Conservation (phyloP, 2,329 filamentous ascomycete genomes). For the Dothidotthia symphoricarpi region DNA sequence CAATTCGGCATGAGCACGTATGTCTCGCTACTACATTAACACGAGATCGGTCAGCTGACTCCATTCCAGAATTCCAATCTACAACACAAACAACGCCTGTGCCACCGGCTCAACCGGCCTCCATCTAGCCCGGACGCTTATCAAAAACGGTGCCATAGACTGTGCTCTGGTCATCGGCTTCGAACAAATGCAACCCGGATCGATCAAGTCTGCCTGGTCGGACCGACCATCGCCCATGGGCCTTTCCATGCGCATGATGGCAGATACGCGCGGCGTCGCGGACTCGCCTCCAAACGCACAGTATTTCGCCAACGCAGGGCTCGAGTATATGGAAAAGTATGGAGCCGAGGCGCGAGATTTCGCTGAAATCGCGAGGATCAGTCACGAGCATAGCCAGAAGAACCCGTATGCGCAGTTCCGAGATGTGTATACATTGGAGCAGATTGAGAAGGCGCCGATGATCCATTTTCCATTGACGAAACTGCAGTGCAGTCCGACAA, state of each 20-base stretch:
- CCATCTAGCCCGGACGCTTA: slow-evolving; percentile 73
- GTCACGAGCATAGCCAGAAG: slow-evolving; percentile 81
- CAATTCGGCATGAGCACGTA: slow-evolving; percentile 86
- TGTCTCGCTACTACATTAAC: not conserved
- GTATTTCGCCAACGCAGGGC: slow-evolving; percentile 90
- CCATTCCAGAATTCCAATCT: slow-evolving; percentile 69
- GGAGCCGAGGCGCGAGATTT: slow-evolving; percentile 83
- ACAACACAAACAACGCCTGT: slow-evolving; percentile 98
- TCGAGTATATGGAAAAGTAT: slow-evolving; percentile 93
- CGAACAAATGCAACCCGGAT: slow-evolving; percentile 94
- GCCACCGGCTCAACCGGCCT: slow-evolving; percentile 88
- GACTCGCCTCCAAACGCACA: slow-evolving; percentile 83
- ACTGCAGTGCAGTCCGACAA: slow-evolving; percentile 93
- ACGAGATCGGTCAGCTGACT: slow-evolving; percentile 27
- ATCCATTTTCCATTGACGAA: slow-evolving; percentile 87
- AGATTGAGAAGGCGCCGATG: slow-evolving; percentile 72
- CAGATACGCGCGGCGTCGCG: slow-evolving; percentile 70
- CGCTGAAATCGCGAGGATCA: slow-evolving; percentile 86
- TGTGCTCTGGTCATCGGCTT: slow-evolving; percentile 90
- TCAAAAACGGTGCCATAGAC: slow-evolving; percentile 76
- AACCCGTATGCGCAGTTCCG: slow-evolving; percentile 97
- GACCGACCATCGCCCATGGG: slow-evolving; percentile 78
- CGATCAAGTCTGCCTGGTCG: slow-evolving; percentile 74
- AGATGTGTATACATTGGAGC: slow-evolving; percentile 80
- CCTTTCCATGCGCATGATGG: slow-evolving; percentile 75